These are phyloP conservation scores for Pelargonium citronellum DNA, from an alignment of 441 rosid genomes.

Conservation along the genomic window DNA sequence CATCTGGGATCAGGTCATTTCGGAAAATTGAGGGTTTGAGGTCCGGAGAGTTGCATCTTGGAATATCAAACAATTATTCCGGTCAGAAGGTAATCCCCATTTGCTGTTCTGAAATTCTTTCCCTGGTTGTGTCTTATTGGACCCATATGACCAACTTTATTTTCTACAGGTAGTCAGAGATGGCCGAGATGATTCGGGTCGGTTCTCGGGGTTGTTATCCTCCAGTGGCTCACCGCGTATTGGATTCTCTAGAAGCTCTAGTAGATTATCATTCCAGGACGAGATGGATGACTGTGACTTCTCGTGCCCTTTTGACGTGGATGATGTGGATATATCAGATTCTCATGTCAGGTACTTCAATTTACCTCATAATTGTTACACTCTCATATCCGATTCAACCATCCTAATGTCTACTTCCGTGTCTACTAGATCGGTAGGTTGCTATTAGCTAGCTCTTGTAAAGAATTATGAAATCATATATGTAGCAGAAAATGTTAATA, in stretches of 20 bases:
- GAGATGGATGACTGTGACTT: conserved; percentile 72
- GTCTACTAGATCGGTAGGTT: no score
- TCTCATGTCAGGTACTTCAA: conserved; percentile 48
- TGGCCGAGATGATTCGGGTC: conserved; percentile 69
- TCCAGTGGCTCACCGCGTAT: conserved; percentile 73
- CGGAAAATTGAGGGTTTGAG: conserved; percentile 46
- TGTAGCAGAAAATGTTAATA: no score
- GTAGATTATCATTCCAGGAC: conserved; percentile 77
- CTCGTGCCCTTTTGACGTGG: conserved; percentile 82
- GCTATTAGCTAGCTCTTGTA: no score
- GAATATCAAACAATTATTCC: conserved; percentile 45
- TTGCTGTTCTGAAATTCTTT: conserved; percentile 1
- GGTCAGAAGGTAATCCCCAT: conserved; percentile 53
- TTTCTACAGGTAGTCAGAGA: conserved; percentile 50
- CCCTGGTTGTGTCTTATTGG: conserved; percentile 6
- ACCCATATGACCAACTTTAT: conserved; percentile 20
- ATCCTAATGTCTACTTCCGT: no score
- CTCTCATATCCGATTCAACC: background rate
- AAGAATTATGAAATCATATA: no score
- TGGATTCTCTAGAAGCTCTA: conserved; percentile 76
- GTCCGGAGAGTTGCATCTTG: conserved; percentile 57
- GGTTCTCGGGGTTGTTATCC: conserved; percentile 75
- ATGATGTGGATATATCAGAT: conserved; percentile 62
- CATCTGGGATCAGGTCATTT: conserved; percentile 54
- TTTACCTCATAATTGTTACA: conserved; percentile 8